Base-by-base conservation (phyloP, 257 asterid species). In the Marsdenia floribunda region DNA sequence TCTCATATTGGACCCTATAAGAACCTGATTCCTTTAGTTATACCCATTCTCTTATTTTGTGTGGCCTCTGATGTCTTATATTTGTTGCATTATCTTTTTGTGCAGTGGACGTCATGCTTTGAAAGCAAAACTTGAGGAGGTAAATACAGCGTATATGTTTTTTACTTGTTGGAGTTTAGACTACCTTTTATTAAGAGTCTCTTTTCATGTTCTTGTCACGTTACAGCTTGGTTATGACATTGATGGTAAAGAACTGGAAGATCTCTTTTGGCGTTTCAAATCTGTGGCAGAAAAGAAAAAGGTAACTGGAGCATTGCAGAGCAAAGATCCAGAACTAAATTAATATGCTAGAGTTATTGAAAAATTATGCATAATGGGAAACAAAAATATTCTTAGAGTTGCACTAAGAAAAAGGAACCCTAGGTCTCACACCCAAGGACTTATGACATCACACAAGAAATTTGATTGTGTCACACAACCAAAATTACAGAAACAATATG, bases 101-200 rank as follows among this genome's bases (percentile, higher is more conserved):
- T 75, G 73, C 91, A 93, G 97, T 86, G 98, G 97, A 50, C 96
- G 98, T 44, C 97, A 90, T 93, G 98, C 98, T 88, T 77, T 93
- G 88, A 90, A 88, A 86, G 85, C 92, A 69, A 93, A 93, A 84
- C 89, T 93, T 85, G 60, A 87, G 84, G 97, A 93, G 97, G 98
- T 93, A 78, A 24, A 33, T 71, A 77, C 75, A 74, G 44, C 74
- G 61, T 35, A 29, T 78, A 76, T 21, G 46, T 54, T 67, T 18
- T 42, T 74, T 57, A 24, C 13, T 55, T 15, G 53, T 60, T 49
- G 14, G 21, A 47, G 42, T 4, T 35, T 8, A 58, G 21, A n/a
- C 18, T 40, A 12, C 22, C 37, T 59, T 70, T 3, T 50, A 3
- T 22, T 60, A 3, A 38, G 72, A 2, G 22, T 52, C 58, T 29